These are phyloP conservation scores for Colletotrichum siamense DNA, from an alignment of 2,329 filamentous ascomycete genomes.

Conservation along the genomic window DNA sequence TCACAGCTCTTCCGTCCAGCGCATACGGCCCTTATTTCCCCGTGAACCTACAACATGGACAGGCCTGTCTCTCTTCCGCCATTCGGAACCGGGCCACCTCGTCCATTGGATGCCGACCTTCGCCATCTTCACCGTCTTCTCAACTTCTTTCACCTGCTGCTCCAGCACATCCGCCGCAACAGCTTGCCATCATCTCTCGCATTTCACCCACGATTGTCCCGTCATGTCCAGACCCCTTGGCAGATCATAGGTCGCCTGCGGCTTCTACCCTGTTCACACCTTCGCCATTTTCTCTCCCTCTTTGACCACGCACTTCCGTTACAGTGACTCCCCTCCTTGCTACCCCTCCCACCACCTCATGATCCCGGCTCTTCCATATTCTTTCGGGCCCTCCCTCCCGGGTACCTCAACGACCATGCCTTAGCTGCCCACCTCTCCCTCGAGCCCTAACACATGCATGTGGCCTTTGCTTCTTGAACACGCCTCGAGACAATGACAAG, in stretches of 20 bases:
- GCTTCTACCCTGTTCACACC: slow-evolving; percentile 5
- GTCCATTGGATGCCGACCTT: not conserved
- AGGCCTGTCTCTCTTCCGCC: not conserved
- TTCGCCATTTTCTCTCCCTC: not conserved
- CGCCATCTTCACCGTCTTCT: not conserved
- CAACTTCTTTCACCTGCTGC: too few relatives aligned
- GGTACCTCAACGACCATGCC: slow-evolving; percentile 11
- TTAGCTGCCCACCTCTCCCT: not conserved
- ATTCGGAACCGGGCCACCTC: not conserved
- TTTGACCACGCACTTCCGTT: slow-evolving; percentile 1
- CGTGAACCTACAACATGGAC: not conserved
- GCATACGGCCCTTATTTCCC: not conserved
- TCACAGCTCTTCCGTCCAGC: not conserved
- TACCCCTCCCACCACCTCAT: not conserved
- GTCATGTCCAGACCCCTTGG: not conserved
- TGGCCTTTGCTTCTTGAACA: not conserved
- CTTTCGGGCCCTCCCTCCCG: slow-evolving; percentile 10
- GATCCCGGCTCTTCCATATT: slow-evolving; percentile 3
- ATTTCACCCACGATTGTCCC: slow-evolving; percentile 11
- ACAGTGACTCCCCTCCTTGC: not conserved
- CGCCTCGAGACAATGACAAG: not conserved
- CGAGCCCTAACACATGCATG: slow-evolving; percentile 6
- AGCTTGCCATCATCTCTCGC: slow-evolving; percentile 14
- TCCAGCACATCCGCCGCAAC: not conserved
- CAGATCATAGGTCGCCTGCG: not conserved